Evolutionary conservation across 1,284 basidiomycete genomes (phyloP).

Genomic region (Pholiota adiposa): DNA sequence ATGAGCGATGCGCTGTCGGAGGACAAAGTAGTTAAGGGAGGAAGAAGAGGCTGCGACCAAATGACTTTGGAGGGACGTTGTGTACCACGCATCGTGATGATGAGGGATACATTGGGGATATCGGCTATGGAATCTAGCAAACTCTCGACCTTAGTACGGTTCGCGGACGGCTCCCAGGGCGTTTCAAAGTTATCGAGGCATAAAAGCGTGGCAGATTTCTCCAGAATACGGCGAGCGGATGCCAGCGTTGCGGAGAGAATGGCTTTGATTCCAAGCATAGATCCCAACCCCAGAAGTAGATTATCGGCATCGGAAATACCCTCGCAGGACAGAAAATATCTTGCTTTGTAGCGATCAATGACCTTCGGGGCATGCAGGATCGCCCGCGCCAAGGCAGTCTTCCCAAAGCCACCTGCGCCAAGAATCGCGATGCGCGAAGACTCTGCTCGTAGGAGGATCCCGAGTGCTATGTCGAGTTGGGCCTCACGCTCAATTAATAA

Average conservation of each 20-base stretch:
- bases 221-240: neutral
- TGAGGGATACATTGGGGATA: neutral
- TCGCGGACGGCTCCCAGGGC: neutral
- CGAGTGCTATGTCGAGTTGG: neutral
- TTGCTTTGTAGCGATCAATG: neutral
- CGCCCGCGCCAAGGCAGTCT: neutral
- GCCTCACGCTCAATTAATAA: no score
- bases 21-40: neutral
- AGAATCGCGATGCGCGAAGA: neutral
- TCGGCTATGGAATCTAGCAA: neutral
- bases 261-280: neutral
- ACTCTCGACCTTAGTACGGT: neutral
- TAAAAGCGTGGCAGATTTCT: neutral
- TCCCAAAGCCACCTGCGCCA: neutral
- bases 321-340: slow-evolving; percentile 2
- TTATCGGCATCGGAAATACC: neutral
- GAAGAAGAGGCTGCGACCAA: neutral
- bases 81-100: neutral
- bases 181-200: neutral
- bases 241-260: neutral
- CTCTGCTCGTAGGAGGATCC: neutral
- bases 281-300: neutral
- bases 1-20: neutral
- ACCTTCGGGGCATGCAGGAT: neutral
- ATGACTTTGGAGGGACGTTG: neutral